Evolutionary conservation across 1,139 yeast genomes (phyloP).

Genomic region (Magnusiomyces clavatus): DNA sequence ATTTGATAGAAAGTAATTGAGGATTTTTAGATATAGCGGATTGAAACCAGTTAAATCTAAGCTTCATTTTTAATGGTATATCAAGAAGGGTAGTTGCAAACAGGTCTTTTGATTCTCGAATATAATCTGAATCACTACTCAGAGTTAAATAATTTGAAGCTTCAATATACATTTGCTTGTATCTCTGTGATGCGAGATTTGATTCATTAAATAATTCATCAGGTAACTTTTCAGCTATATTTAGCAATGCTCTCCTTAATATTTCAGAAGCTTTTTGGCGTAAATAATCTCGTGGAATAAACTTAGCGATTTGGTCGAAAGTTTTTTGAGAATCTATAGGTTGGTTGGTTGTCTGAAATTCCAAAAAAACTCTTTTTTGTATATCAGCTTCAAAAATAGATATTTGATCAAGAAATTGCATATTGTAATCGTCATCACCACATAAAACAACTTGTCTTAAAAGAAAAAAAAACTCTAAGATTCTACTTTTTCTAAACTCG

Average conservation of each 20-base stretch:
- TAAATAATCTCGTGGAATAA: background rate
- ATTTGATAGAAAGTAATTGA: constrained; percentile 2
- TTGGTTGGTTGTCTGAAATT: too few species aligned
- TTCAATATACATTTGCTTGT: constrained; percentile 4
- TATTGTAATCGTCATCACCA: constrained; percentile 4
- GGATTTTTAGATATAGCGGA: background rate
- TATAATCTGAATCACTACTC: too few species aligned
- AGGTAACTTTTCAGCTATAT: background rate
- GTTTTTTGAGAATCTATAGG: too few species aligned
- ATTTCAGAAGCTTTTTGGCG: background rate
- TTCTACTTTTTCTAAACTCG: constrained; percentile 1
- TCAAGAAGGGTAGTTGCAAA: constrained; percentile 1
- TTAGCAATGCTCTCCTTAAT: constrained; percentile 1
- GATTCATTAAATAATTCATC: background rate
- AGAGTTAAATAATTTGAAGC: background rate
- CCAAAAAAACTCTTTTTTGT: too few species aligned
- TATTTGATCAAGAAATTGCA: background rate
- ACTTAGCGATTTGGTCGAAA: too few species aligned
- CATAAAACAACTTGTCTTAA: constrained; percentile 1
- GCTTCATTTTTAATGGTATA: background rate
- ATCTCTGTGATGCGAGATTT: too few species aligned
- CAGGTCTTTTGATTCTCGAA: background rate
- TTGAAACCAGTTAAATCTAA: constrained; percentile 5
- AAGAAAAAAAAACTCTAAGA: background rate
- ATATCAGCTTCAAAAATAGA: background rate